phyloP scores from a whole-genome alignment of 768 basidiomycete species.

The Agaricus blazei region DNA sequence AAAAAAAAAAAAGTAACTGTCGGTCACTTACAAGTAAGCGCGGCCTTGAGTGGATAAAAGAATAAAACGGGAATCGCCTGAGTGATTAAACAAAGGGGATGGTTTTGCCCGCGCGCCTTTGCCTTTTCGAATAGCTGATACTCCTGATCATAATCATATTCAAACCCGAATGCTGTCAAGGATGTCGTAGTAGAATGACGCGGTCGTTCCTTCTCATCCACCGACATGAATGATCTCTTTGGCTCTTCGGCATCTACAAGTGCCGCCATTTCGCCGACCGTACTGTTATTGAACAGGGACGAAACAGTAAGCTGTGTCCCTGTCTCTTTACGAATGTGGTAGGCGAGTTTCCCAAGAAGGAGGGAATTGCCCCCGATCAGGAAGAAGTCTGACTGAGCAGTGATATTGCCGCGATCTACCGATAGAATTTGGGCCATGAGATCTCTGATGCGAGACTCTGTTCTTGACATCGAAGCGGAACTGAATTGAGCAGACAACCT shows the following conservation, averaged over 20 bases:
- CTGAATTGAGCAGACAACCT: constrained; percentile 15
- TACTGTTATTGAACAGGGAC: constrained; percentile 36
- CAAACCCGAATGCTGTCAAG: constrained; percentile 19
- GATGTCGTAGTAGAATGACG: constrained; percentile 14
- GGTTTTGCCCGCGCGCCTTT: constrained; percentile 24
- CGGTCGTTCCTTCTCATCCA: constrained; percentile 8
- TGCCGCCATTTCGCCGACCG: constrained; percentile 34
- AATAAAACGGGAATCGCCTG: constrained; percentile 37
- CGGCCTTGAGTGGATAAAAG: constrained; percentile 41
- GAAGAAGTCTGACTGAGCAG: constrained; percentile 36
- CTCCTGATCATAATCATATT: constrained; percentile 25
- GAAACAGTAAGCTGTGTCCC: constrained; percentile 32
- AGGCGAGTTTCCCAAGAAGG: constrained; percentile 40
- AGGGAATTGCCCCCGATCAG: constrained; percentile 40
- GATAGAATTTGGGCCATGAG: constrained; percentile 29
- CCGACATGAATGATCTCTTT: constrained; percentile 6
- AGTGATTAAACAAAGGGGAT: constrained; percentile 33
- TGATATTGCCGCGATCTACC: constrained; percentile 24
- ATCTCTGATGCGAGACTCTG: constrained; percentile 29
- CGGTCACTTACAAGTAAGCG: constrained; percentile 31
- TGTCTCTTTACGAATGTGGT: constrained; percentile 33
- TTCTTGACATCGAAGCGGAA: constrained; percentile 23
- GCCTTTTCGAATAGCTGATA: constrained; percentile 16
- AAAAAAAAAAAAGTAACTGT: background rate
- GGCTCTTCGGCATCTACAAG: constrained; percentile 25